Conservation (phyloP, 441 rosid genomes). For the Aleurites moluccanus region DNA sequence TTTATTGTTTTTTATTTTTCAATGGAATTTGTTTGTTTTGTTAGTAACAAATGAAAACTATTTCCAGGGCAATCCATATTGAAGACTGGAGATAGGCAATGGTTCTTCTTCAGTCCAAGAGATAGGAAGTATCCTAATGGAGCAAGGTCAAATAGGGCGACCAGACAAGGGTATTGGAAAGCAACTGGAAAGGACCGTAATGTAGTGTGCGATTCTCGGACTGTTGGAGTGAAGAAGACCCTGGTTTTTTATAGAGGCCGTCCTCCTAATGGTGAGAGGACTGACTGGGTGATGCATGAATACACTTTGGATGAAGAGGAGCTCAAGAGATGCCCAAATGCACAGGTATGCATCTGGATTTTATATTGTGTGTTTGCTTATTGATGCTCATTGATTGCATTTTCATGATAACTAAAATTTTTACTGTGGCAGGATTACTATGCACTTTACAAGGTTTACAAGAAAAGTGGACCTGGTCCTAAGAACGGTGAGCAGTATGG, state of each 20-base stretch:
- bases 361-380: neutral
- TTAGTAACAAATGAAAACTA: constrained; percentile 21
- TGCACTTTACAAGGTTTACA: constrained; percentile 79
- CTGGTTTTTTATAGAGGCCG: constrained; percentile 82
- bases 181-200: constrained; percentile 82
- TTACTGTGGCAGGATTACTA: constrained; percentile 62
- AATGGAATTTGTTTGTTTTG: neutral
- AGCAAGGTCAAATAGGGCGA: constrained; percentile 83
- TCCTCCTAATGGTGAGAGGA: constrained; percentile 75
- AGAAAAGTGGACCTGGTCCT: constrained; percentile 94
- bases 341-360: constrained; percentile 40
- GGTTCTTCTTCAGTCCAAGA: constrained; percentile 86
- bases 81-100: constrained; percentile 84
- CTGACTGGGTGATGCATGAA: constrained; percentile 99
- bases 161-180: constrained; percentile 84
- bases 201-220: constrained; percentile 49
- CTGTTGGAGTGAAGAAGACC: constrained; percentile 83
- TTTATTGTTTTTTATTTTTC: neutral
- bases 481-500: constrained; percentile 96
- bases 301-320: constrained; percentile 84
- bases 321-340: constrained; percentile 66
- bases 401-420: constrained; percentile 7
- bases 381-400: neutral
- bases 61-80: constrained; percentile 58
- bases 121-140: constrained; percentile 84